Percentiles rank a stretch among this genome's conserved stretches.
Evolutionary conservation across 352 stramenopile genomes (phyloP).

Genomic region (Globisporangium splendens): DNA sequence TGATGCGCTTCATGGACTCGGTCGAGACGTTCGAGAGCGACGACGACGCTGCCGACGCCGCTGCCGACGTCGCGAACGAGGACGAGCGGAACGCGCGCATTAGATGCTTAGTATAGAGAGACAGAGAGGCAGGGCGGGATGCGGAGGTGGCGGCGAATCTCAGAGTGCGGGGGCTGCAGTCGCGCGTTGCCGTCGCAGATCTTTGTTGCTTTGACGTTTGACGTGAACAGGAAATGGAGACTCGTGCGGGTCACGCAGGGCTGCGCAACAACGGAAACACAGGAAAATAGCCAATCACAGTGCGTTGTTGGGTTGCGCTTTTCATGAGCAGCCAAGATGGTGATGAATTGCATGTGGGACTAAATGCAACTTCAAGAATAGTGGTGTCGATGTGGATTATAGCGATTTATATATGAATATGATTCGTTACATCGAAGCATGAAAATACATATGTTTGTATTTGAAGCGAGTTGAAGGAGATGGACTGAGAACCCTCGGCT

Average conservation of each 20-base stretch:
- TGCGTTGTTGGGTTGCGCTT: background rate
- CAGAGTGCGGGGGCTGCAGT: too few relatives aligned
- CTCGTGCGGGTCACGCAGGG: background rate
- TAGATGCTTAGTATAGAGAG: background rate
- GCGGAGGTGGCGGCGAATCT: too few relatives aligned
- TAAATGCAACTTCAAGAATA: too few relatives aligned
- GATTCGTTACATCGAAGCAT: too few relatives aligned
- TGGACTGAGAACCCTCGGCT: too few relatives aligned
- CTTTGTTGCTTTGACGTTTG: background rate
- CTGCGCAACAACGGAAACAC: background rate
- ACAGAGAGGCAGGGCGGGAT: background rate
- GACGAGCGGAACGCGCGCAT: conserved; percentile 18
- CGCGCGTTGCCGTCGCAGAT: background rate
- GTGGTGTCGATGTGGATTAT: too few relatives aligned
- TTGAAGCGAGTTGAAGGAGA: background rate
- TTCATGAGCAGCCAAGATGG: background rate
- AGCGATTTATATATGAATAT: too few relatives aligned
- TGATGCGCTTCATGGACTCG: conserved; percentile 47
- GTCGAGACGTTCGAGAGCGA: conserved; percentile 4
- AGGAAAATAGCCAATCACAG: background rate
- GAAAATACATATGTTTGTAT: background rate
- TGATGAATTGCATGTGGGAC: background rate
- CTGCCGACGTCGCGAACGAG: conserved; percentile 9
- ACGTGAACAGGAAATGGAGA: background rate
- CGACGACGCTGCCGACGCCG: conserved; percentile 3